Conservation (phyloP, 257 asterid species). For the Capsicum rhomboideum region DNA sequence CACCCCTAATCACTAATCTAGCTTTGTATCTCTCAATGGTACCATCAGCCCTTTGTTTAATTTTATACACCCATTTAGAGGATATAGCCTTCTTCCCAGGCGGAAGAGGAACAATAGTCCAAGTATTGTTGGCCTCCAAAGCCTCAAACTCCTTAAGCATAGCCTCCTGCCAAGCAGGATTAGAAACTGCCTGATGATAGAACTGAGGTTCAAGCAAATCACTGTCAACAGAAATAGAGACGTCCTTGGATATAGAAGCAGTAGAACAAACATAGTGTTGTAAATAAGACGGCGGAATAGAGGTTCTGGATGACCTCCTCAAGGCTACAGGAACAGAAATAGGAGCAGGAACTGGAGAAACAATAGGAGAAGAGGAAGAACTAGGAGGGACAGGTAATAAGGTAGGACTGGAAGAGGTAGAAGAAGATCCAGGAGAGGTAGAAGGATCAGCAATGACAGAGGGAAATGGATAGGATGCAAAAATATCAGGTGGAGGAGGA, state of each 20-base stretch:
- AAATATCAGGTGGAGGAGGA: not conserved
- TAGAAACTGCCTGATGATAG: not conserved
- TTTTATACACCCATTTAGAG: no score
- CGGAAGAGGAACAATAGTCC: not conserved
- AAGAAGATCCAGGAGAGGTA: not conserved
- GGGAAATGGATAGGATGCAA: no score
- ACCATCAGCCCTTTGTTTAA: no score
- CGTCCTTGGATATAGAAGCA: not conserved
- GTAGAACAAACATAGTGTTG: not conserved
- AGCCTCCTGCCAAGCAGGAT: not conserved
- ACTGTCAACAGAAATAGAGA: not conserved
- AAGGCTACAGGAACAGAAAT: not conserved
- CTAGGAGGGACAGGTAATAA: no score
- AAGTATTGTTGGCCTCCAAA: not conserved
- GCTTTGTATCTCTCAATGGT: not conserved
- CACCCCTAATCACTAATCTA: not conserved
- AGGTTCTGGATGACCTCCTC: not conserved
- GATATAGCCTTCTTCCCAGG: no score
- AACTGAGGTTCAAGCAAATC: not conserved
- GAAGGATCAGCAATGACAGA: not conserved
- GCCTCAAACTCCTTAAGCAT: not conserved
- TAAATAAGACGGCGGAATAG: not conserved
- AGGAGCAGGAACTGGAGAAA: not conserved
- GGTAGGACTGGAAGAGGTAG: not conserved
- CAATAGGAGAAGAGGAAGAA: no score